phyloP scores from a whole-genome alignment of 805 yeast species.

The Hanseniaspora pseudoguilliermondii region DNA sequence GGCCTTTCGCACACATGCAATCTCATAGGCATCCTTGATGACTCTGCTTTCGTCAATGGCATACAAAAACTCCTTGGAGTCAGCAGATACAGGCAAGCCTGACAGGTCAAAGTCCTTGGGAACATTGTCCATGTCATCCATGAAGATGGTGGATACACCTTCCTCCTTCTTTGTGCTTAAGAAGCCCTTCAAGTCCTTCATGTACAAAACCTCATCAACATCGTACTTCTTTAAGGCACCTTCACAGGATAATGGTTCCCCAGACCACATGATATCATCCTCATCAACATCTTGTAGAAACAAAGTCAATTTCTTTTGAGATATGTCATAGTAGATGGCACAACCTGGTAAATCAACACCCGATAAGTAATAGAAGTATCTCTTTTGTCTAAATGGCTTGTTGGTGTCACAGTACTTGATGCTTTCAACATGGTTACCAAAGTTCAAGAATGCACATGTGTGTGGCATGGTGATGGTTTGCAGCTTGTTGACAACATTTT shows the following conservation, averaged over 20 bases:
- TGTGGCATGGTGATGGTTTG: conserved; percentile 21
- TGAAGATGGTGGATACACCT: conserved; percentile 26
- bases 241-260: conserved; percentile 58
- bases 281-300: conserved; percentile 73
- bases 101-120: conserved; percentile 27
- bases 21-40: conserved; percentile 73
- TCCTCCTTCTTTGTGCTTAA: conserved; percentile 17
- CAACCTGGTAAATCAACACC: conserved; percentile 77
- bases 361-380: conserved; percentile 76
- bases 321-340: conserved; percentile 47
- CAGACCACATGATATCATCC: conserved; percentile 96
- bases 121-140: conserved; percentile 45
- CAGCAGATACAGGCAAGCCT: conserved; percentile 28
- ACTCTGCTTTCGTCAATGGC: conserved; percentile 82
- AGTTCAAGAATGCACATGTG: conserved; percentile 49
- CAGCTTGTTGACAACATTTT: conserved; percentile 33
- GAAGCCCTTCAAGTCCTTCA: conserved; percentile 33
- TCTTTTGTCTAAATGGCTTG: conserved; percentile 70
- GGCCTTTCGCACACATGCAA: conserved; percentile 66
- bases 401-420: conserved; percentile 68
- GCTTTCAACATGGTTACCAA: conserved; percentile 38
- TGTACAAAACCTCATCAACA: conserved; percentile 68
- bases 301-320: conserved; percentile 45
- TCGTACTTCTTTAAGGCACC: conserved; percentile 58
- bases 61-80: conserved; percentile 40